Evolutionary conservation across 768 basidiomycete genomes (phyloP), one percentile per base, ranked within the genome.

Genomic region (Dendrothele bispora): DNA sequence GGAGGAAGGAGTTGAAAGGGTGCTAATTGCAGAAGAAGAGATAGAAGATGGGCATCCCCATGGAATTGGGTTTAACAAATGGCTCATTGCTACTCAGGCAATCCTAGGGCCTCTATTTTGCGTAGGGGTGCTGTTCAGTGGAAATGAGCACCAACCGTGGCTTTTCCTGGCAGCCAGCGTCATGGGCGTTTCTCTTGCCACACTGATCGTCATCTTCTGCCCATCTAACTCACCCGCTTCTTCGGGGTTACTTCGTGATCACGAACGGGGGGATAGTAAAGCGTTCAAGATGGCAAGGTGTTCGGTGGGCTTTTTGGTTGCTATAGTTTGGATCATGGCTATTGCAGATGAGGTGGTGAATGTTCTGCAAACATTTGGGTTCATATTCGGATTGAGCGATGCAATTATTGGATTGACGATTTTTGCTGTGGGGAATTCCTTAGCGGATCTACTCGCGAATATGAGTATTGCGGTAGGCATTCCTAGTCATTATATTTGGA

Each of bases 261-360:
- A 79, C 1, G 74, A 77, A 6, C 75, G 78, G 34, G 86, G 89
- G 3, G 70, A 74, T 17, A 74, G 81, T 52, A 72, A 76, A 5
- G 59, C 77, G 12, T 75, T 80, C 38, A 77, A 82, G 48, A 75
- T 93, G 67, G 74, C 79, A 8, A 78, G 94, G 8, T 95, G 92
- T 60, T 86, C 84, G 20, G 85, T 95, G 76, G 95, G 97, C 0
- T 99, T 99, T 69, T 63, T 85, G 18, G 86, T 95, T 22, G 78
- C 93, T 3, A 81, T 98, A 51, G 84, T 98, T 7, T 99, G 97
- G 95, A 98, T 99, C 57, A 95, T 98, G 83, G 93, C 89, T 5
- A 94, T 98, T 39, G 94, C 95, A 1, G 94, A 97, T 62, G 95
- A 98, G 63, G 93, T 95, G 2, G 93, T 98, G 25, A 79, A 87